Evolutionary conservation across 1,284 basidiomycete genomes (phyloP).

Genomic region (Agaricales sp.): DNA sequence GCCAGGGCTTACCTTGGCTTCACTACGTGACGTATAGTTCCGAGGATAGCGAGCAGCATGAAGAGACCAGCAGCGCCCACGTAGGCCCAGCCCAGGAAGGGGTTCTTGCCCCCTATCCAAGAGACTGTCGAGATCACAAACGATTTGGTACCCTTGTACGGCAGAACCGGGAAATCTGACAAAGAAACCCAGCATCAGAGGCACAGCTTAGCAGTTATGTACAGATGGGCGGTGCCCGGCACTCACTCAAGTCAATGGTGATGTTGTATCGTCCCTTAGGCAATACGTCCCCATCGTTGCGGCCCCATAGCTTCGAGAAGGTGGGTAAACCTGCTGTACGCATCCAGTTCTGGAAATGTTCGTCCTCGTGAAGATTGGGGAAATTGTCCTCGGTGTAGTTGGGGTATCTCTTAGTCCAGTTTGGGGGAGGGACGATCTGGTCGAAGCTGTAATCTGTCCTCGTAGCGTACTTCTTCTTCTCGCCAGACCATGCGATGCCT

Average conservation of each 20-base stretch:
- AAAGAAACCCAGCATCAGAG: constrained; percentile 8
- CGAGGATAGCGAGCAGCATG: constrained; percentile 77
- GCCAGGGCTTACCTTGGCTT: constrained; percentile 77
- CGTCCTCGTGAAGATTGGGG: constrained; percentile 70
- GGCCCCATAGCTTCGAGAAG: constrained; percentile 89
- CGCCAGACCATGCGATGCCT: constrained; percentile 92
- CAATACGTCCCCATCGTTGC: constrained; percentile 80
- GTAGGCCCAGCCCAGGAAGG: constrained; percentile 96
- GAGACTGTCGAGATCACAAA: constrained; percentile 95
- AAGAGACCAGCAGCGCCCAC: constrained; percentile 85
- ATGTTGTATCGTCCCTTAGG: constrained; percentile 71
- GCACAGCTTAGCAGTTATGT: constrained; percentile 2
- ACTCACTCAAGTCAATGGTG: constrained; percentile 74
- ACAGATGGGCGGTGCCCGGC: background rate
- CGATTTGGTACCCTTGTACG: constrained; percentile 93
- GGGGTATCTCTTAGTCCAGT: constrained; percentile 72
- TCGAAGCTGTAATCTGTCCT: constrained; percentile 38
- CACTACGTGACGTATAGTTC: constrained; percentile 88
- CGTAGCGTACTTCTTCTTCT: constrained; percentile 83
- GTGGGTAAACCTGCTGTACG: constrained; percentile 93
- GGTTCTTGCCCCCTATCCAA: constrained; percentile 97
- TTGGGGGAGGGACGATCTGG: constrained; percentile 85
- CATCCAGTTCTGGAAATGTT: constrained; percentile 99
- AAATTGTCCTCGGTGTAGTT: constrained; percentile 60
- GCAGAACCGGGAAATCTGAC: constrained; percentile 86